Conservation (phyloP, 78 protist species). For the Cavenderia fasciculata region DNA sequence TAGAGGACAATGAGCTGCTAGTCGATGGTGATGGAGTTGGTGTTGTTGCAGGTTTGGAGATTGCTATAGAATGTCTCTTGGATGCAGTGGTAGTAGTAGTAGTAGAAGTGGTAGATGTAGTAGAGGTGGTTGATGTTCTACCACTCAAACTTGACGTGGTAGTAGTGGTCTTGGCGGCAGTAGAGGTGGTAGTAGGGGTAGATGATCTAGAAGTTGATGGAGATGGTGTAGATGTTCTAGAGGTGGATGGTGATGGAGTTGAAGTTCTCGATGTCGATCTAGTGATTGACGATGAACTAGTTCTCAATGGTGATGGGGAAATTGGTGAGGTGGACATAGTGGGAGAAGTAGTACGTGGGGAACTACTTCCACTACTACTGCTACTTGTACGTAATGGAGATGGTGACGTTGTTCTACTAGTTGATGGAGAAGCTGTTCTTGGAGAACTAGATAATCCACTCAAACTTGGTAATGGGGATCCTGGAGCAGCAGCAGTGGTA, state of each 20-base stretch:
- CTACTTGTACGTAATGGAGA: background rate
- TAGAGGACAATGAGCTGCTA: no score
- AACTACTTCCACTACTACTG: background rate
- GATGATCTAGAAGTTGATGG: background rate
- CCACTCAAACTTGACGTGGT: background rate
- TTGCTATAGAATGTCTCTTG: background rate
- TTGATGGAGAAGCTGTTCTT: background rate
- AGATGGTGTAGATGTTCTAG: background rate
- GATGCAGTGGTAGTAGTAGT: background rate
- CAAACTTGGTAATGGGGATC: background rate
- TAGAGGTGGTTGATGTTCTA: background rate
- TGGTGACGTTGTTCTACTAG: background rate
- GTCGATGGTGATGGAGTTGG: no score
- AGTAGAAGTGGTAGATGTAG: slow-evolving; percentile 12
- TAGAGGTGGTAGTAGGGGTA: background rate
- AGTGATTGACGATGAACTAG: background rate
- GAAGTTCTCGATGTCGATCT: background rate
- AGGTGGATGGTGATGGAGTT: background rate
- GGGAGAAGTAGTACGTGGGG: background rate
- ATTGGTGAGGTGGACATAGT: background rate
- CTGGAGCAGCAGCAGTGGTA: background rate
- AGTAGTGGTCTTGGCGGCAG: background rate
- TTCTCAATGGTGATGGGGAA: background rate
- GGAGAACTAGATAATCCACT: background rate
- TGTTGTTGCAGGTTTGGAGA: background rate